phyloP scores from a whole-genome alignment of 352 stramenopile species.

The Pythium dissimile region DNA sequence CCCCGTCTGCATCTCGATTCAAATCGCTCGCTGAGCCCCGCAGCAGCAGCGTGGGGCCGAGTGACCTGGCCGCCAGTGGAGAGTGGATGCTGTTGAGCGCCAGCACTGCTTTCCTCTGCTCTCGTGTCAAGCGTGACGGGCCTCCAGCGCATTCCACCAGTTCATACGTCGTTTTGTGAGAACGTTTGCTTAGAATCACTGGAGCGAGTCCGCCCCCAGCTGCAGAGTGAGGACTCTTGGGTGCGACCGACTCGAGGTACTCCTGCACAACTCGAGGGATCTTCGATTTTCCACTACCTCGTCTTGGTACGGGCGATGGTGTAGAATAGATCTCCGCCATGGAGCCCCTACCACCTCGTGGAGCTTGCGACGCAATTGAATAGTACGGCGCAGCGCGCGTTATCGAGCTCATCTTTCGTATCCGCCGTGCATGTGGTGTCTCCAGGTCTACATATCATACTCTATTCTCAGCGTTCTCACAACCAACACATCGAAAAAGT shows the following conservation, averaged over 20 bases:
- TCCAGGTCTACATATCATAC: slow-evolving; percentile 11
- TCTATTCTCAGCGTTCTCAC: too few species aligned
- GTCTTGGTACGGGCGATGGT: neutral
- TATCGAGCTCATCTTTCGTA: neutral
- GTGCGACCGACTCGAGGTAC: slow-evolving; percentile 2
- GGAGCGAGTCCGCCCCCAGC: slow-evolving; percentile 2
- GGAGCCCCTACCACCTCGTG: too few species aligned
- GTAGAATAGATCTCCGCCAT: too few species aligned
- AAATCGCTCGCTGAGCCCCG: neutral
- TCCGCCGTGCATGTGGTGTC: neutral
- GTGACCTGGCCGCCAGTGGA: slow-evolving; percentile 18
- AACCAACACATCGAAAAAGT: neutral
- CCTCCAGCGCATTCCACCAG: too few species aligned
- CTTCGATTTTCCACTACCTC: too few species aligned
- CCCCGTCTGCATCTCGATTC: slow-evolving; percentile 10
- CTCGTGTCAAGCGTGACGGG: slow-evolving; percentile 18
- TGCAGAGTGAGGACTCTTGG: neutral
- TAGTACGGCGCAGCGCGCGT: neutral
- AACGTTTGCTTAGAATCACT: slow-evolving; percentile 18
- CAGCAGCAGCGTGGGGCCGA: slow-evolving; percentile 4
- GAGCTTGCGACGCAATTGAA: neutral
- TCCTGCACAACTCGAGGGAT: slow-evolving; percentile 14
- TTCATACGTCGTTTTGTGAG: neutral
- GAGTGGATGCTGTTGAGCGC: slow-evolving; percentile 21
- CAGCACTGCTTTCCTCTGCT: slow-evolving; percentile 20